Percentiles rank a stretch among this genome's conserved stretches.
These are phyloP conservation scores for Xerocomellus chrysenteron DNA, from an alignment of 768 basidiomycete species.

Conservation along the genomic window DNA sequence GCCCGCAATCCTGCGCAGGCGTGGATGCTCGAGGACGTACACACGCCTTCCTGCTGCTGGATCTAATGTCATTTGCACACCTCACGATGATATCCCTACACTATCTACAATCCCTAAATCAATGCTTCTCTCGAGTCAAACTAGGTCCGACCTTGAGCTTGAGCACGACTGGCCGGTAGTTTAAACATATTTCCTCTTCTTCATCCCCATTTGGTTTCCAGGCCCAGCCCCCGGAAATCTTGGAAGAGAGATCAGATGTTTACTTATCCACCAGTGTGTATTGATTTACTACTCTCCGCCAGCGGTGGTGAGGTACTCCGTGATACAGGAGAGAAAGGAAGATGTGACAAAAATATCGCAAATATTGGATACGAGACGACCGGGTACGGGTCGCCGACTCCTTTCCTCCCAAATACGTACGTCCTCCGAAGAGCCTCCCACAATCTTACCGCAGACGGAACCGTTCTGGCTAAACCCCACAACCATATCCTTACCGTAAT, in stretches of 20 bases:
- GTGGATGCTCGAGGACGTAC: constrained; percentile 7
- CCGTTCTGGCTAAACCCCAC: background rate
- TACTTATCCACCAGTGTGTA: background rate
- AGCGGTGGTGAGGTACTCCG: background rate
- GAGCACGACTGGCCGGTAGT: background rate
- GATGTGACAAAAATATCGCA: background rate
- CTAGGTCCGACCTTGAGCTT: background rate
- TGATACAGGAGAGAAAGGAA: background rate
- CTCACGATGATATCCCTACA: constrained; percentile 30
- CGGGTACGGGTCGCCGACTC: background rate
- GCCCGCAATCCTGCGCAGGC: background rate
- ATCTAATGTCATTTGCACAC: constrained; percentile 16
- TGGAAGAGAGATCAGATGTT: background rate
- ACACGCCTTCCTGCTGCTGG: background rate
- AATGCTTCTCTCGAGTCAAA: background rate
- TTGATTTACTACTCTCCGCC: too few species aligned
- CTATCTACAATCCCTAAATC: constrained; percentile 20
- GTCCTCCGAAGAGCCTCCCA: background rate
- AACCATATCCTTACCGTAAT: too few species aligned
- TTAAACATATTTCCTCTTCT: background rate
- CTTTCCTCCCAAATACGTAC: background rate
- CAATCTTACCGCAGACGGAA: background rate
- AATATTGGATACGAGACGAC: background rate
- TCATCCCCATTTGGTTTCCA: background rate
- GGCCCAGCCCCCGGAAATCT: background rate